These are phyloP conservation scores for Kluyveromyces starmeri DNA, from an alignment of 805 yeast genomes.

Conservation along the genomic window DNA sequence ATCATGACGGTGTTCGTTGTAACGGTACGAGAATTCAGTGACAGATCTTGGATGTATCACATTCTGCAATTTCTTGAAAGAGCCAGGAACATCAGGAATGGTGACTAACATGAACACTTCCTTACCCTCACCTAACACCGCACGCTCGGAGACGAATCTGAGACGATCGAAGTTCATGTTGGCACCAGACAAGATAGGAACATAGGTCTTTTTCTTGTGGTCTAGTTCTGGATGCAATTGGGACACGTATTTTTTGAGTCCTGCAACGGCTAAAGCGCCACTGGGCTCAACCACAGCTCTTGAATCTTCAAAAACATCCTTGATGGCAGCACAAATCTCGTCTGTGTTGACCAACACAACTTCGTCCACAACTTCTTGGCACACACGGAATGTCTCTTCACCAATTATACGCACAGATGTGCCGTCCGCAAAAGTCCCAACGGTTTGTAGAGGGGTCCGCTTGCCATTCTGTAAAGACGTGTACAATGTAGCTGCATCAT, in stretches of 20 bases:
- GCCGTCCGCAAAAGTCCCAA: constrained; percentile 98
- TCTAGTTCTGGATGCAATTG: constrained; percentile 55
- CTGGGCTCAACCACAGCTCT: constrained; percentile 92
- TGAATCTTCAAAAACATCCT: constrained; percentile 93
- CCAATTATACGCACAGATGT: constrained; percentile 91
- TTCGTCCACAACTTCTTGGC: constrained; percentile 77
- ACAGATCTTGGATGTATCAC: constrained; percentile 80
- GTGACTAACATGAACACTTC: constrained; percentile 87
- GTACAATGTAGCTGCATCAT: constrained; percentile 88
- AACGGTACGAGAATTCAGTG: constrained; percentile 92
- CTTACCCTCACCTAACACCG: constrained; percentile 96
- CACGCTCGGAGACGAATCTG: constrained; percentile 93
- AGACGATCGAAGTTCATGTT: constrained; percentile 96
- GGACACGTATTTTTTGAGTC: constrained; percentile 72
- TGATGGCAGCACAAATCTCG: constrained; percentile 94
- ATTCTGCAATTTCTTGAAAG: constrained; percentile 67
- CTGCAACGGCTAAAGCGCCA: constrained; percentile 95
- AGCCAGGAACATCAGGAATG: constrained; percentile 90
- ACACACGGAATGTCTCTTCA: constrained; percentile 80
- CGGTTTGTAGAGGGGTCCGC: constrained; percentile 52
- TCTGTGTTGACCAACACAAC: constrained; percentile 79
- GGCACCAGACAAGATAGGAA: constrained; percentile 89
- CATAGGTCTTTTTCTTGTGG: constrained; percentile 61
- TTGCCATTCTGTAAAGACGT: constrained; percentile 53
- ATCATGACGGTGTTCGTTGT: constrained; percentile 35